Evolutionary conservation across 2,329 filamentous ascomycete species (phyloP).

Genomic region (Beauveria pseudobassiana): DNA sequence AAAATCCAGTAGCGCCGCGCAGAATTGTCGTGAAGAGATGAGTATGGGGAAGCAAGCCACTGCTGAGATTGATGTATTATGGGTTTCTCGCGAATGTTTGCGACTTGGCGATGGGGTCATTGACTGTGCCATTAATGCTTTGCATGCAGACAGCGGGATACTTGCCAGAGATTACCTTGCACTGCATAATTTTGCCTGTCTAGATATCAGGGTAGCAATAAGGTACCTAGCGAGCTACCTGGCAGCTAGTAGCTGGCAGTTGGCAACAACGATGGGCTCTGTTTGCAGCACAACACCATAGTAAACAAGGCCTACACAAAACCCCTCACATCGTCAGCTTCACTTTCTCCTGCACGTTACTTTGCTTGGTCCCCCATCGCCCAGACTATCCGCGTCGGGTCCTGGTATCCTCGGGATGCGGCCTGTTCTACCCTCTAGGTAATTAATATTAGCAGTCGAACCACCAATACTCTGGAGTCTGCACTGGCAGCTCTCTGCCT

Average conservation of each 20-base stretch:
- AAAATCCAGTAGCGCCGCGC: too few species aligned
- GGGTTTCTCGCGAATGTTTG: background rate
- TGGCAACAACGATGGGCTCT: background rate
- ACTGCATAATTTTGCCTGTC: background rate
- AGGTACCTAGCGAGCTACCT: background rate
- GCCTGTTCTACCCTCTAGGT: background rate
- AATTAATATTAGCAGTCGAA: background rate
- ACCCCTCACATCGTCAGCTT: background rate
- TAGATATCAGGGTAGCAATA: background rate
- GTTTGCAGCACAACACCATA: conserved; percentile 1
- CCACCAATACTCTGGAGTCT: too few species aligned
- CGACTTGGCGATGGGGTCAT: background rate
- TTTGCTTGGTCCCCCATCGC: background rate
- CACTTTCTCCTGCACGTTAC: background rate
- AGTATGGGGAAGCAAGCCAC: background rate
- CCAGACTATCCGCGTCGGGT: background rate
- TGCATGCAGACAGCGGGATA: too few species aligned
- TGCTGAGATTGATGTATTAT: background rate
- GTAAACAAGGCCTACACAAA: background rate
- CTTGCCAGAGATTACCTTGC: too few species aligned
- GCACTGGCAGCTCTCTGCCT: too few species aligned
- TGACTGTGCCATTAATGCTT: background rate
- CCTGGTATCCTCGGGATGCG: background rate
- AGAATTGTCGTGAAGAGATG: background rate
- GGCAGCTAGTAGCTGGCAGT: background rate